Base-by-base conservation (phyloP, 345 rosid species). In the Turnera subulata region DNA sequence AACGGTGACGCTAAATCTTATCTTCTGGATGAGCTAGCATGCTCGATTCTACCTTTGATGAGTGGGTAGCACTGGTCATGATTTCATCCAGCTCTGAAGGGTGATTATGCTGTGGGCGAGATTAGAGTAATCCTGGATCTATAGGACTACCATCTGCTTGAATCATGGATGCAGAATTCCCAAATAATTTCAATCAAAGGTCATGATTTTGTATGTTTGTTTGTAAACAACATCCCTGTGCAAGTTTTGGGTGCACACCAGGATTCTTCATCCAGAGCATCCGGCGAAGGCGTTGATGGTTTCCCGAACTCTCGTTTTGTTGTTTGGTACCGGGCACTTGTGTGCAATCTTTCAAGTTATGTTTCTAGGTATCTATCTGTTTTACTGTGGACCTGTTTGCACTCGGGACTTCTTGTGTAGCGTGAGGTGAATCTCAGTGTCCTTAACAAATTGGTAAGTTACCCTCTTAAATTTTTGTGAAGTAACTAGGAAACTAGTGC, bases 301-400 rank as follows among this genome's bases (percentile, higher is more conserved):
- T 86, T 74, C 58, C 77, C 78, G 43, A n/a, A 75, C 84, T 54
- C 64, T 86, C 33, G 70, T 84, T 82, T 80, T 62, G 72, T 78
- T 72, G 74, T 74, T 14, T 89, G 95, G 94, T 89, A 81, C 77
- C 77, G 72, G 35, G 88, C 80, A 39, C 51, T 89, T 84, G 97
- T 89, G 78, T 55, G 81, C 16, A n/a, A 61, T 59, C 55, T 16
- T 13, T 4, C 20, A 50, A 21, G 25, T 38, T 33, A 33, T 42
- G 11, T 21, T 23, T 22, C 51, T 33, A 10, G 4, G 6, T 18
- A 29, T 65, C 11, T 64, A 24, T 37, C 48, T 32, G n/a, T 20
- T 45, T 50, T 6, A 46, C 14, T 6, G 29, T 37, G 56, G 67
- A n/a, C n/a, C 61, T 23, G 39, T 26, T 53, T 32, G 78, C 33